phyloP scores from a whole-genome alignment of 1,284 basidiomycete genomes.

The Ceratobasidium sp. region DNA sequence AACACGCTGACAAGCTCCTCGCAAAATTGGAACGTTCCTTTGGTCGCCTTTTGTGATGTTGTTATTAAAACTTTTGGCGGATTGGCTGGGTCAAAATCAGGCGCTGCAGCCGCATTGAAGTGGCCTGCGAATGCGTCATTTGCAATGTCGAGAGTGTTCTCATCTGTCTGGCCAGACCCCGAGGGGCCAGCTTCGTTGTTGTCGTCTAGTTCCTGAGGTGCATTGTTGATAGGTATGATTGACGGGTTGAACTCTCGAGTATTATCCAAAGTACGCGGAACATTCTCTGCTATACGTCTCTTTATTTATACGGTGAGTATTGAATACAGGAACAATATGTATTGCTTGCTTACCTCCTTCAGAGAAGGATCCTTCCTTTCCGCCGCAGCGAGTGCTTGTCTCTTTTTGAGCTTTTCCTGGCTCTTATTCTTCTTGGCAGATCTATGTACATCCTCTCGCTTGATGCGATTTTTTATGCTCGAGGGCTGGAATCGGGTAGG shows the following conservation, averaged over 20 bases:
- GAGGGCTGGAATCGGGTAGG: constrained; percentile 66
- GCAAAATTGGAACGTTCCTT: constrained; percentile 86
- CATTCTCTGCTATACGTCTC: constrained; percentile 85
- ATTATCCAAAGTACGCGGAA: constrained; percentile 94
- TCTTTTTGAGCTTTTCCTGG: constrained; percentile 82
- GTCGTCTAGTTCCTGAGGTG: constrained; percentile 51
- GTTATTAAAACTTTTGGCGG: constrained; percentile 91
- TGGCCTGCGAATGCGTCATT: constrained; percentile 78
- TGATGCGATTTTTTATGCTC: constrained; percentile 82
- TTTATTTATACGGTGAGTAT: constrained; percentile 52
- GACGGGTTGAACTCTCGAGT: constrained; percentile 90
- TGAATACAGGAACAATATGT: neutral
- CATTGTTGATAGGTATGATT: constrained; percentile 76
- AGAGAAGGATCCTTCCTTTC: constrained; percentile 75
- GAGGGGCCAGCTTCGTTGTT: constrained; percentile 46
- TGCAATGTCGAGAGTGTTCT: constrained; percentile 72
- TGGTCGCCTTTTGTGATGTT: constrained; percentile 87
- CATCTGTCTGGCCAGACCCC: constrained; percentile 54
- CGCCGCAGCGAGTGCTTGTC: constrained; percentile 77
- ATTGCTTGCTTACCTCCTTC: constrained; percentile 68
- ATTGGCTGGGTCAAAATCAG: constrained; percentile 66
- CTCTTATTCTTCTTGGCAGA: constrained; percentile 83
- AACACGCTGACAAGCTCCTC: constrained; percentile 92
- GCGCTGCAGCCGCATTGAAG: constrained; percentile 61
- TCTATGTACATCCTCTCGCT: constrained; percentile 77